A percentile compares a stretch with the other conserved stretches of the same genome.
phyloP scores from a whole-genome alignment of 495 filamentous ascomycete species.

The Penicillium coffeae region DNA sequence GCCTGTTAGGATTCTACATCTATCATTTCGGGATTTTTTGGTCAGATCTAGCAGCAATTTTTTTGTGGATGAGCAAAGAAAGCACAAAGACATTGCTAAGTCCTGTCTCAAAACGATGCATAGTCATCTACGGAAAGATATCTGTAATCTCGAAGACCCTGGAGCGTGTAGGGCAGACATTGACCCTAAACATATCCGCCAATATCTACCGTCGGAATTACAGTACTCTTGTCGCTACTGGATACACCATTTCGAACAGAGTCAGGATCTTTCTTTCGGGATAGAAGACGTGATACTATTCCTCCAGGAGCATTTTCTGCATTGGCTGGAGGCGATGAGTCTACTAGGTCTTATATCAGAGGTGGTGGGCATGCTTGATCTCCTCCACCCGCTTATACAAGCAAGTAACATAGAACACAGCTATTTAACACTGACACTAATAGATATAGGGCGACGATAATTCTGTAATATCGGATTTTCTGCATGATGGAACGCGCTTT shows the following conservation, averaged over 20 bases:
- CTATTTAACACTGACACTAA: conserved; percentile 1
- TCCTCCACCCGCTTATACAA: neutral
- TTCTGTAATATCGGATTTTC: conserved; percentile 7
- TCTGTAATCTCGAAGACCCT: conserved; percentile 26
- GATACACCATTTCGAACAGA: conserved; percentile 18
- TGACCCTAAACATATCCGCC: conserved; percentile 8
- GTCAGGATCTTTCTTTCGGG: conserved; percentile 15
- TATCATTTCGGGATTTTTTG: conserved; percentile 12
- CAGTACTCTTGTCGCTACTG: conserved; percentile 39
- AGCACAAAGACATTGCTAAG: neutral
- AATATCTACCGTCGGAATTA: conserved; percentile 23
- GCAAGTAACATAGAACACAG: conserved; percentile 3
- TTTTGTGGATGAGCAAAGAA: conserved; percentile 10
- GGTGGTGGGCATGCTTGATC: conserved; percentile 3
- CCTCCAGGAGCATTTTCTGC: conserved; percentile 39
- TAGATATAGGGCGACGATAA: conserved; percentile 5
- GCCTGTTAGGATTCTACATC: neutral
- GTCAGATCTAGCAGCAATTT: neutral
- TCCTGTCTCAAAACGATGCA: conserved; percentile 27
- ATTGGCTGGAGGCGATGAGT: conserved; percentile 43
- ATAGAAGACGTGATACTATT: conserved; percentile 27
- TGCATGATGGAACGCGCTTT: conserved; percentile 1
- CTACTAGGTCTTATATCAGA: conserved; percentile 33
- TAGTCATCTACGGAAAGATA: conserved; percentile 25
- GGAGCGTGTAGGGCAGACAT: conserved; percentile 19